Evolutionary conservation across 257 asterid genomes (phyloP).

Genomic region (Jasminum sambac): DNA sequence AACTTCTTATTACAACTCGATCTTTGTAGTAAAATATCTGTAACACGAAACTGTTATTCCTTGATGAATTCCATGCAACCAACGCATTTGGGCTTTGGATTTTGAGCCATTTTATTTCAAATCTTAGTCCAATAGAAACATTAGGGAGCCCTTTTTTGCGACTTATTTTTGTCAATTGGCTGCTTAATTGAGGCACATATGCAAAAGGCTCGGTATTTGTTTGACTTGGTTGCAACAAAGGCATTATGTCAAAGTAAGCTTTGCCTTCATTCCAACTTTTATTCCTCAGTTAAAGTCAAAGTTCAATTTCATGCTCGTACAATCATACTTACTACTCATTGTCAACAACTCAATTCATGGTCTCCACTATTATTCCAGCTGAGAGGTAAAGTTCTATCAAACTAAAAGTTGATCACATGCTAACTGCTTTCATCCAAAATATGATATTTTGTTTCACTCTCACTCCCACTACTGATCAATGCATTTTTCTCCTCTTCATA

Average conservation of each 20-base stretch:
- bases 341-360: no score
- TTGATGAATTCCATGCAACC: not conserved
- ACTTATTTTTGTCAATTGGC: not conserved
- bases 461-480: not conserved
- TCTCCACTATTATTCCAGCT: no score
- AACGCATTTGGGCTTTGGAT: not conserved
- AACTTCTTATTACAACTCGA: not conserved
- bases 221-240: not conserved
- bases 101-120: not conserved
- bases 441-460: not conserved
- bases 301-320: no score
- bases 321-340: no score
- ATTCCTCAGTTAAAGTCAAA: no score
- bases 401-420: no score
- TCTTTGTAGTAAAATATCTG: not conserved
- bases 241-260: constrained; percentile 1
- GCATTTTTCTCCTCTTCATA: not conserved
- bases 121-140: not conserved
- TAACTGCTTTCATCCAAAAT: not conserved
- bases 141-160: not conserved
- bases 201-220: not conserved
- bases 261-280: no score
- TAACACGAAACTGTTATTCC: not conserved
- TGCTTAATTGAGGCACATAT: not conserved
- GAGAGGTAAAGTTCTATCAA: no score